A percentile compares a stretch with the other conserved stretches of the same genome.
phyloP scores from a whole-genome alignment of 768 basidiomycete genomes.

The Asterophora parasitica region DNA sequence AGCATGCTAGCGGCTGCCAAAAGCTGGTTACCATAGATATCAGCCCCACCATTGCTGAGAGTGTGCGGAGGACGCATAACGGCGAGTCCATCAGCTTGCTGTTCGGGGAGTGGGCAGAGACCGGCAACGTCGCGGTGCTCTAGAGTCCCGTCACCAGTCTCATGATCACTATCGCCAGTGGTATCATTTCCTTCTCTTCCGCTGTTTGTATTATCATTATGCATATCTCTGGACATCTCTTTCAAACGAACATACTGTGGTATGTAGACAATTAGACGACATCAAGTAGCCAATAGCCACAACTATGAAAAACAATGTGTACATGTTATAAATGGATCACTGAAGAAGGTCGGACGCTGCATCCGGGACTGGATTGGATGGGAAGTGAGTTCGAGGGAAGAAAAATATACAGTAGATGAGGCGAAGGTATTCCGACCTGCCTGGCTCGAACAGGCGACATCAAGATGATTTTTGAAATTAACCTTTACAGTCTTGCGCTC shows the following conservation, averaged over 20 bases:
- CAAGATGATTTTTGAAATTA: conserved; percentile 5
- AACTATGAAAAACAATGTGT: not conserved
- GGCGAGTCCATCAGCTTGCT: conserved; percentile 88
- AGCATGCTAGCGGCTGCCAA: conserved; percentile 54
- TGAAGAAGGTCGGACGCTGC: too few relatives aligned
- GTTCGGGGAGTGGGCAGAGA: conserved; percentile 79
- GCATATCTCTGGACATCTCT: conserved; percentile 12
- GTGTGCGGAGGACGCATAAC: conserved; percentile 91
- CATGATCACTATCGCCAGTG: too few relatives aligned
- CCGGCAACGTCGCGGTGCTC: conserved; percentile 34
- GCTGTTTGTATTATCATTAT: conserved; percentile 12
- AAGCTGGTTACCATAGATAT: conserved; percentile 91
- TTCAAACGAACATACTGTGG: not conserved
- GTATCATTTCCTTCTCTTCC: not conserved
- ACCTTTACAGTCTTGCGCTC: conserved; percentile 41
- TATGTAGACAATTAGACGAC: conserved; percentile 15
- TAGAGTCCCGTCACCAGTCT: conserved; percentile 12
- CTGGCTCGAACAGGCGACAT: conserved; percentile 17
- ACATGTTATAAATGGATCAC: not conserved
- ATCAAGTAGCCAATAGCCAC: conserved; percentile 8
- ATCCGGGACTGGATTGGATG: too few relatives aligned
- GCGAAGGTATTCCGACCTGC: conserved; percentile 9
- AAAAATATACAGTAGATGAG: too few relatives aligned
- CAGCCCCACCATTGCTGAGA: conserved; percentile 89
- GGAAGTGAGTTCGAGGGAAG: too few relatives aligned